Evolutionary conservation across 306 rosid species (phyloP), one percentile per base, ranked within the genome.

Genomic region (Sicyos baderoa): DNA sequence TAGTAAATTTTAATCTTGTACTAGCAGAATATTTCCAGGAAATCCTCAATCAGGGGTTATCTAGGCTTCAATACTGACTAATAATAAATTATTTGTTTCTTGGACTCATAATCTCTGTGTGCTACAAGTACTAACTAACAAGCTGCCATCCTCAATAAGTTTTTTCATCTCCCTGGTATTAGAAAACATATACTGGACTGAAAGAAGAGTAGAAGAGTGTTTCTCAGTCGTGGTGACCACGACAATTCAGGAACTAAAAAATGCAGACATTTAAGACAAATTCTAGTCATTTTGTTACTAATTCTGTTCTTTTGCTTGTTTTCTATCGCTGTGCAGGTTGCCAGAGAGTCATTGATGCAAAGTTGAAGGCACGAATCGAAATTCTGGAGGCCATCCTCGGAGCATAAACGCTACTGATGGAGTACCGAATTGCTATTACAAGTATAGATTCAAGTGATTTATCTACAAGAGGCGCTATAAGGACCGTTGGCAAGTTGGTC

Each of bases 291-390:
- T 13, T 37, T 42, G 9, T 63, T 63, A 18, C 32, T 81, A 76
- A 78, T 63, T 66, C 21, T 35, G 22, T 47, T 63, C 66, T 57
- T 49, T 71, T 42, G 11, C n/a, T 59, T 73, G 64, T 78, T 78
- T 72, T 67, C 58, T 68, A 25, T 77, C 66, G 19, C 22, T 25
- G 72, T 25, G 54, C 86, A 92, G 96, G 87, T 84, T 92, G 72
- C 96, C 98, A 21, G 98, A 92, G 87, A 92, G 97, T 75, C 97
- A 89, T 63, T 92, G 85, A 87, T 71, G 69, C 25, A 47, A 14
- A 44, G 8, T 61, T 21, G 58, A 55, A 53, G 77, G 71, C 44
- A 76, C 66, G 60, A 63, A 19, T 40, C 11, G 27, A 56, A 44
- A 74, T 58, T 60, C 51, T 48, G 52, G 53, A 66, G 54, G 68